Evolutionary conservation across 139 green algal genomes (phyloP).

Genomic region (Mesostigma viride): DNA sequence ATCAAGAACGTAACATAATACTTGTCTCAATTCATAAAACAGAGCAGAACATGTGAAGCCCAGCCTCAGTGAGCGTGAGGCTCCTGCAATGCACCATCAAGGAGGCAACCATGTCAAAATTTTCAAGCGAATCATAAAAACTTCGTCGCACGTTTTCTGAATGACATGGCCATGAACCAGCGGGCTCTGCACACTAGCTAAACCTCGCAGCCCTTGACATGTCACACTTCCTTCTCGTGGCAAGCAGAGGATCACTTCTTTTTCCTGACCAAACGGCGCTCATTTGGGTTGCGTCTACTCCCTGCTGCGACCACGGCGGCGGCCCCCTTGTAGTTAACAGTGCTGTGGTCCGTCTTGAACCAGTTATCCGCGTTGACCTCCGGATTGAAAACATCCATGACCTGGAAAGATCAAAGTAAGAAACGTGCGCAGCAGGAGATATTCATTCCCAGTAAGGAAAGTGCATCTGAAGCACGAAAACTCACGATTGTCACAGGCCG

Average conservation of each 20-base stretch:
- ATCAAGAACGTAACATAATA: no score
- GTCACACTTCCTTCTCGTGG: no score
- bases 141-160: background rate
- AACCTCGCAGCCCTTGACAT: background rate
- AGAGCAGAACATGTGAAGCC: no score
- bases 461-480: no score
- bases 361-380: background rate
- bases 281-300: conserved; percentile 12
- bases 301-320: background rate
- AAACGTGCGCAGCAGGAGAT: no score
- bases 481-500: background rate
- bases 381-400: background rate
- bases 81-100: no score
- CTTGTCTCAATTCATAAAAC: no score
- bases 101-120: no score
- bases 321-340: background rate
- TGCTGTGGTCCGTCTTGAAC: background rate
- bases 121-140: no score
- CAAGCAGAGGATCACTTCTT: background rate
- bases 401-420: background rate
- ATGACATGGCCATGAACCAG: background rate
- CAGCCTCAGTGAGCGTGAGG: no score
- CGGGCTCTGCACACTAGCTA: background rate
- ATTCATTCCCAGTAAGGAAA: no score
- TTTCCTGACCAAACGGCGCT: background rate